Percentiles rank a stretch among this genome's conserved stretches.
These are phyloP conservation scores for Talaromyces sp. DNA, from an alignment of 2,329 filamentous ascomycete genomes.

Conservation along the genomic window DNA sequence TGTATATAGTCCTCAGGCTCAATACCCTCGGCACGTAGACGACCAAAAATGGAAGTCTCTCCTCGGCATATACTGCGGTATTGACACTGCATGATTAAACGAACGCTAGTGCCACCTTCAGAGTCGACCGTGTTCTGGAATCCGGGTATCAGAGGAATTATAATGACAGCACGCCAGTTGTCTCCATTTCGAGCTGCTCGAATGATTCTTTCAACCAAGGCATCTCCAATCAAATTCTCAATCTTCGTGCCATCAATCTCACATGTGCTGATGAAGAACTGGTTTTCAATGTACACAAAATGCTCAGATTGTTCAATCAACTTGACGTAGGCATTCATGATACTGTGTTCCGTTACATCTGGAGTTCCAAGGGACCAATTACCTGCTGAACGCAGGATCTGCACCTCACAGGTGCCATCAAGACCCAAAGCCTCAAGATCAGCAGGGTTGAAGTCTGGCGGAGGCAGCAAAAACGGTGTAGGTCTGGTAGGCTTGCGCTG, in stretches of 20 bases:
- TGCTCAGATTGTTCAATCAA: constrained; percentile 94
- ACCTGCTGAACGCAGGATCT: constrained; percentile 85
- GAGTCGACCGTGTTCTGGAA: constrained; percentile 96
- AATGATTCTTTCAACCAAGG: constrained; percentile 85
- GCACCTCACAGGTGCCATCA: constrained; percentile 91
- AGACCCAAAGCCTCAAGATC: constrained; percentile 86
- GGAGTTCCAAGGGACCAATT: constrained; percentile 88
- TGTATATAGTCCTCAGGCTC: constrained; percentile 93
- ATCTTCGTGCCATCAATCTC: constrained; percentile 85
- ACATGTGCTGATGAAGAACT: constrained; percentile 94
- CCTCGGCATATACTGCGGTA: constrained; percentile 94
- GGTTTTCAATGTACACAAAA: constrained; percentile 98
- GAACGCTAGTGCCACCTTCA: constrained; percentile 89
- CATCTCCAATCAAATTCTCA: constrained; percentile 89
- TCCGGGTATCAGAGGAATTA: constrained; percentile 96
- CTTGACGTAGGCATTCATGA: constrained; percentile 92
- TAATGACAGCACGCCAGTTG: constrained; percentile 82
- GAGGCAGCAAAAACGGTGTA: constrained; percentile 87
- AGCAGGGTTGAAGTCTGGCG: constrained; percentile 81
- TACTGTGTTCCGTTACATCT: constrained; percentile 84
- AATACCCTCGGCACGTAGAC: constrained; percentile 73
- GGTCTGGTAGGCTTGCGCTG: constrained; percentile 90
- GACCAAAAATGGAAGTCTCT: constrained; percentile 85
- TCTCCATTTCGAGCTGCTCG: constrained; percentile 79
- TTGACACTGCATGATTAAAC: constrained; percentile 95